Conservation (phyloP, 768 basidiomycete genomes). For the Suillus bovinus region DNA sequence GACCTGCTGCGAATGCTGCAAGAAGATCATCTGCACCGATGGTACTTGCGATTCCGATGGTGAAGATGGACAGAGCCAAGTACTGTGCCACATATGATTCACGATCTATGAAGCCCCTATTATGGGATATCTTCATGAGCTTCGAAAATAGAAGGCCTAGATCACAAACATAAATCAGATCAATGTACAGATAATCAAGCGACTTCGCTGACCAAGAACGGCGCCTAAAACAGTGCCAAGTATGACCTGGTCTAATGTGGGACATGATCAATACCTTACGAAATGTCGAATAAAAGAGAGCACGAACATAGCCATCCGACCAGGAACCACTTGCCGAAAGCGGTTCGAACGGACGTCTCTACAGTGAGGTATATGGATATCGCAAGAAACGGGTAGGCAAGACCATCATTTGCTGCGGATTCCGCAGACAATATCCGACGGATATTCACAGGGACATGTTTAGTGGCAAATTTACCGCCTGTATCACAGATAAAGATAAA, state of each 20-base stretch:
- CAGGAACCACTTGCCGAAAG: constrained; percentile 84
- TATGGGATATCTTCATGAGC: constrained; percentile 70
- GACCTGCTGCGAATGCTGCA: constrained; percentile 84
- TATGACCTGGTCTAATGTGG: constrained; percentile 71
- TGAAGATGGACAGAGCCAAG: constrained; percentile 69
- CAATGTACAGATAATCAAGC: neutral
- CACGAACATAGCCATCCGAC: constrained; percentile 78
- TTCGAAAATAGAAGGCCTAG: constrained; percentile 67
- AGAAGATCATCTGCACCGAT: constrained; percentile 87
- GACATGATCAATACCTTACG: constrained; percentile 7
- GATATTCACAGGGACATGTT: constrained; percentile 72
- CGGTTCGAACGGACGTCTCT: constrained; percentile 59
- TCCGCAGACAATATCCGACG: constrained; percentile 85
- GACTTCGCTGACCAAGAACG: constrained; percentile 38
- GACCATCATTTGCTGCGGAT: constrained; percentile 93
- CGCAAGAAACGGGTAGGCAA: constrained; percentile 90
- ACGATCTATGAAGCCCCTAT: constrained; percentile 65
- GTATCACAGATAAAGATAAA: neutral
- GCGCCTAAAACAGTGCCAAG: constrained; percentile 73
- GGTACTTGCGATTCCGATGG: constrained; percentile 75
- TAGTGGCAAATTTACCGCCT: constrained; percentile 72
- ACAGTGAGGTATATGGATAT: constrained; percentile 85
- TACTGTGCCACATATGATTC: constrained; percentile 91
- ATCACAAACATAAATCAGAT: neutral
- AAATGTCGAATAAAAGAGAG: neutral